phyloP scores from a whole-genome alignment of 257 asterid species.

The Verbena officinalis region DNA sequence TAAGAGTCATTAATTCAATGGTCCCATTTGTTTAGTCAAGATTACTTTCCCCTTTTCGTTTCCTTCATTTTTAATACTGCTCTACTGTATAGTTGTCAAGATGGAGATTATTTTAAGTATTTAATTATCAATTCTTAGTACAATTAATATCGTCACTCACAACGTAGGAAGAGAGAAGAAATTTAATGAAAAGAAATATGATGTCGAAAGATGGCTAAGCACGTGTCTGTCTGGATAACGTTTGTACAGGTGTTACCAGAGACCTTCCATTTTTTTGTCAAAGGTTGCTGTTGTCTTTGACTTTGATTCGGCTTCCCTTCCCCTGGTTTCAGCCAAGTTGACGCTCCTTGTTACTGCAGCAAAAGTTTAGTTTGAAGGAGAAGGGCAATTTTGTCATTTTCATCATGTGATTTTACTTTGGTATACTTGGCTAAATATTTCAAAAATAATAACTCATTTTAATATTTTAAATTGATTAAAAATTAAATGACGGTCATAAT shows the following conservation, averaged over 20 bases:
- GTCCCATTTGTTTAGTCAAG: slow-evolving; percentile 6
- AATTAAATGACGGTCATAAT: no score
- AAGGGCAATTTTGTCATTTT: background rate
- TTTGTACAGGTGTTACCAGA: slow-evolving; percentile 12
- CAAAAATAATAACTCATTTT: no score
- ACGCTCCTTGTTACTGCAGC: background rate
- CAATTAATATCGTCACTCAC: background rate
- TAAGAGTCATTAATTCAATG: background rate
- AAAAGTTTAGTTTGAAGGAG: background rate
- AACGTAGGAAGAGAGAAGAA: background rate
- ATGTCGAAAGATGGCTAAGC: background rate
- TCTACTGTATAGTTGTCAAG: background rate
- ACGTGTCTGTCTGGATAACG: slow-evolving; percentile 20
- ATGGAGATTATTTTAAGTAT: background rate
- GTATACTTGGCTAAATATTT: no score
- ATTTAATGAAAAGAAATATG: background rate
- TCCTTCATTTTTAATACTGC: background rate
- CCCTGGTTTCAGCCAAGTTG: background rate
- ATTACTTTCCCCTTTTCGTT: background rate
- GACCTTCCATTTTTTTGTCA: no score
- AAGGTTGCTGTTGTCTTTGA: background rate
- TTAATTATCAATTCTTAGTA: background rate
- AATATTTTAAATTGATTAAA: no score
- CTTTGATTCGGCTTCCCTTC: background rate
- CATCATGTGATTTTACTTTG: no score